Evolutionary conservation across 805 yeast genomes (phyloP), one percentile per base, ranked within the genome.

Genomic region (Kluyveromyces dobzhanskii): DNA sequence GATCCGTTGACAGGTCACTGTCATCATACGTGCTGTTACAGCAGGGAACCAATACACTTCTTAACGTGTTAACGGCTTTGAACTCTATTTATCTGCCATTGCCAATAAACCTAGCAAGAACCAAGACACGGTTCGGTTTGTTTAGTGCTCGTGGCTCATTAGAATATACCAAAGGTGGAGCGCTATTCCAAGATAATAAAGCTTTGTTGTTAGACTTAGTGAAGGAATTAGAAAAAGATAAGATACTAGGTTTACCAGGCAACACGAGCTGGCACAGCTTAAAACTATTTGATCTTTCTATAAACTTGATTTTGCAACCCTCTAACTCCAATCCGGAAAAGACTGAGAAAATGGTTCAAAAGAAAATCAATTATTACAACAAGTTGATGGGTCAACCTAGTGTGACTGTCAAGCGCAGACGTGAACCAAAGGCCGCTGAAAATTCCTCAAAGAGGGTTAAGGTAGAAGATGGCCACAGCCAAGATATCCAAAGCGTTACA

Each of bases 101-200:
- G 10, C 88, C 92, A 0, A 56, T 79, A 33, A 80, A 79, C 46
- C 59, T 75, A 8, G 65, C 82, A 0, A 59, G 86, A 44, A 76
- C 79, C 44, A 76, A 73, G 49, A 76, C 84, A 2, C 64, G 86
- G 35, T 70, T 79, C 45, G 68, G 82, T 0, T 62, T 83, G 23
- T 50, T 81, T 34, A 81, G 80, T 19, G 85, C 87, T 0, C 75
- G 76, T 45, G 87, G 94, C 12, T 75, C 86, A 0, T 64, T 87
- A 40, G 95, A 86, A 45, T 85, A 84, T 54, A 78, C 85, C 2
- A 76, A 85, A 54, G 86, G 87, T 28, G 95, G 95, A 0, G 78
- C 90, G 1, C 60, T 86, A 39, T 78, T 80, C 53, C 83, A 76
- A 52, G 86, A 79, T 37, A 76, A 80, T 53, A 80, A 76, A 47